These are phyloP conservation scores for Diaporthe longicolla DNA, from an alignment of 2,329 filamentous ascomycete species.

Conservation along the genomic window DNA sequence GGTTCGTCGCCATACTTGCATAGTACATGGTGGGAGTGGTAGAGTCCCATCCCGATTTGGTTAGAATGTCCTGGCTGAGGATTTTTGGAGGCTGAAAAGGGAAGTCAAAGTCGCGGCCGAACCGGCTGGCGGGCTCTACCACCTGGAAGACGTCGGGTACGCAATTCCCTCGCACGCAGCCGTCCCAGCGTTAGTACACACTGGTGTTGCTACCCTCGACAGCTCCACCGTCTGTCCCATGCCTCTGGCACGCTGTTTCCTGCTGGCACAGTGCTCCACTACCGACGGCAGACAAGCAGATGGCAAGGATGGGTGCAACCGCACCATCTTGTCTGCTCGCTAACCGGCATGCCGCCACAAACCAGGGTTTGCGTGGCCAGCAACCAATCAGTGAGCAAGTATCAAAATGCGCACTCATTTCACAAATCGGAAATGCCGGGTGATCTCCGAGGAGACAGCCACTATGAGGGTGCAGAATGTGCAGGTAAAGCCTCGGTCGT, in stretches of 20 bases:
- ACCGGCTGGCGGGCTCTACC: not conserved
- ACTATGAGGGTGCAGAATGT: conserved; percentile 13
- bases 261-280: conserved; percentile 36
- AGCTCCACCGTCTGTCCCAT: conserved; percentile 26
- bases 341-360: conserved; percentile 35
- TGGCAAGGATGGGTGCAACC: conserved; percentile 37
- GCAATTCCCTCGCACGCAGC: not conserved
- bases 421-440: conserved; percentile 35
- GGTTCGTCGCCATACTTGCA: conserved; percentile 21
- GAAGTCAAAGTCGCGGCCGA: conserved; percentile 27
- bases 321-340: conserved; percentile 33
- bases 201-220: not conserved
- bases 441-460: conserved; percentile 21
- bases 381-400: conserved; percentile 10
- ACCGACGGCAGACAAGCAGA: conserved; percentile 31
- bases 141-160: conserved; percentile 8
- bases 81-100: conserved; percentile 37
- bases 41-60: conserved; percentile 31
- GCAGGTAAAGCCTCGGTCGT: conserved; percentile 3
- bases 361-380: conserved; percentile 11
- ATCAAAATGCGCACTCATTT: conserved; percentile 17
- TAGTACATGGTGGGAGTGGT: conserved; percentile 11
- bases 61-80: conserved; percentile 31
- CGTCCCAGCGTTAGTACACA: not conserved
- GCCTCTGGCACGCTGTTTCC: conserved; percentile 39